phyloP scores from a whole-genome alignment of 257 asterid species.

The Capsicum pubescens region DNA sequence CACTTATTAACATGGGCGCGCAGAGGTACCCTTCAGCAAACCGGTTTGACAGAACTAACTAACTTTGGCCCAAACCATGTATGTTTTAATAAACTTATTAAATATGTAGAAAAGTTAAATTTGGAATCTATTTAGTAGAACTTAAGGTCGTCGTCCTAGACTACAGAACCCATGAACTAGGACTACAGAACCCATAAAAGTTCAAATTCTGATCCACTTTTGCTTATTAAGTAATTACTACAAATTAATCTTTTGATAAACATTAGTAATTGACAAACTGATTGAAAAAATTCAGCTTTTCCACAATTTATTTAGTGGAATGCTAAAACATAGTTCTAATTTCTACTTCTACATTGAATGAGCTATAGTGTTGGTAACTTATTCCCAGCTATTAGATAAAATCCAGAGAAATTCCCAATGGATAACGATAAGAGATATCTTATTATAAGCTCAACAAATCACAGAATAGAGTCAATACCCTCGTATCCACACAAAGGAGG shows the following conservation, averaged over 20 bases:
- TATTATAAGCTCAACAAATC: not conserved
- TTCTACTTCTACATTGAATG: not conserved
- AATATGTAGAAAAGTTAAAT: not conserved
- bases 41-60: too few species aligned
- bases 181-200: not conserved
- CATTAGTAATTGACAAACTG: not conserved
- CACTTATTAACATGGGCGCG: too few species aligned
- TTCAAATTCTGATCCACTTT: not conserved
- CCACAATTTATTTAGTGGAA: not conserved
- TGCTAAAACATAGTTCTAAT: not conserved
- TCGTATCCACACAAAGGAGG: not conserved
- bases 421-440: not conserved
- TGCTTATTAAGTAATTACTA: not conserved
- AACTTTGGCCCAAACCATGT: not conserved
- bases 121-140: not conserved
- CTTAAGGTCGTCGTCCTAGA: not conserved
- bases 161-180: too few species aligned
- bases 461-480: not conserved
- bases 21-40: too few species aligned
- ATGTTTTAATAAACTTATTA: not conserved
- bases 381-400: not conserved
- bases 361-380: not conserved
- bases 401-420: not conserved
- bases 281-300: not conserved
- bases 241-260: not conserved